A percentile compares a stretch with the other conserved stretches of the same genome.
phyloP scores from a whole-genome alignment of 352 stramenopile species.

The Aphanomyces astaci region DNA sequence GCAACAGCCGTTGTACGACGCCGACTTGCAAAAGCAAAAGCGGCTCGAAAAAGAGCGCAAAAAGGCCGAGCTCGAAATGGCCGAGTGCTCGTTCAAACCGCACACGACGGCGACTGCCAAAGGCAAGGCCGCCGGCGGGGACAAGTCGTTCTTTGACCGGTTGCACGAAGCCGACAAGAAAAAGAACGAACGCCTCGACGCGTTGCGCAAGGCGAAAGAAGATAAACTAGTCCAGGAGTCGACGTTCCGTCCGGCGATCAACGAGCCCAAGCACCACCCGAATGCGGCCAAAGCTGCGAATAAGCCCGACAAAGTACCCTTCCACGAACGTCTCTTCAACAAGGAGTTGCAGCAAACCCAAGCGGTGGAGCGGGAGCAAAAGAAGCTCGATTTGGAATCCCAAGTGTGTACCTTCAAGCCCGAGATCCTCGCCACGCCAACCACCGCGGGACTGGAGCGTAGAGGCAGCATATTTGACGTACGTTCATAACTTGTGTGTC shows the following conservation, averaged over 20 bases:
- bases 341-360: slow-evolving; percentile 69
- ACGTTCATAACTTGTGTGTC: slow-evolving; percentile 3
- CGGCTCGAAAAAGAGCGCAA: slow-evolving; percentile 59
- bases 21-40: slow-evolving; percentile 61
- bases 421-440: not conserved
- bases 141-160: slow-evolving; percentile 47
- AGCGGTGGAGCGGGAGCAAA: slow-evolving; percentile 54
- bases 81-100: slow-evolving; percentile 47
- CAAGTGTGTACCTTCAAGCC: slow-evolving; percentile 67
- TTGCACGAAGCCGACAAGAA: slow-evolving; percentile 61
- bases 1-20: slow-evolving; percentile 61
- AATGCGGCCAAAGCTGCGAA: slow-evolving; percentile 10
- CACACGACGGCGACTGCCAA: slow-evolving; percentile 33
- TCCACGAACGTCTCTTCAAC: slow-evolving; percentile 67
- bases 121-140: slow-evolving; percentile 21
- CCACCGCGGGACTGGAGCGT: not conserved
- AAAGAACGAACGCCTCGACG: slow-evolving; percentile 47
- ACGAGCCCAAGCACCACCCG: slow-evolving; percentile 32
- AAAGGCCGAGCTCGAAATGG: slow-evolving; percentile 55
- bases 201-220: slow-evolving; percentile 55
- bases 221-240: slow-evolving; percentile 46
- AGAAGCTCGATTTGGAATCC: slow-evolving; percentile 61
- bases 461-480: slow-evolving; percentile 66
- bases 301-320: slow-evolving; percentile 40
- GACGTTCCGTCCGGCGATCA: slow-evolving; percentile 58